Evolutionary conservation across 331 rosid species (phyloP), one percentile per base, ranked within the genome.

Genomic region (Arachis monticola): DNA sequence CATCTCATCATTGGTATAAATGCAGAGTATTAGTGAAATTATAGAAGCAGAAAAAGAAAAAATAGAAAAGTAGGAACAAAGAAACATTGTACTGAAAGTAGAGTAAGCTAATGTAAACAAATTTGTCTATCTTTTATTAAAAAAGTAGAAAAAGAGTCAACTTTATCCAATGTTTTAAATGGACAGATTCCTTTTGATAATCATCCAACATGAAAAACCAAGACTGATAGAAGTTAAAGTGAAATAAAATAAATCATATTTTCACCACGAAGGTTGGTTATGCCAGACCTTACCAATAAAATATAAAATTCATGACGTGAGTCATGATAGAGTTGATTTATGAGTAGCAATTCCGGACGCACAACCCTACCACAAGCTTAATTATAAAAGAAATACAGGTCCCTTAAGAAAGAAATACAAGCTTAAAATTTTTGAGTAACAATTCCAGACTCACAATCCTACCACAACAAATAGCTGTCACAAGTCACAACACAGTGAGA

Each of bases 1-100:
- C 55, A 61, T 70, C 65, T 47, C 77, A 41, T 6, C 75, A 7
- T 62, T 10, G 51, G 69, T 44, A 31, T 69, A 57, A 68, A 68
- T 10, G 69, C 56, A 77, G 47, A 60, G 53, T 73, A 57, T 38
- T 60, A 38, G 62, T 35, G 6, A 64, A 65, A 65, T 46, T 3
- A 70, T 10, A 45, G 32, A 17, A 68, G 52, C 30, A 60, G 12
- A 44, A 44, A 77, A 38, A 38, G 75, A 45, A 50, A 40, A 51
- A 6, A 0, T 10, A 41, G 31, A 60, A 47, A 60, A 61, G 17
- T 40, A 32, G 45, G 60, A 40, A 56, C 52, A 77, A 73, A 56
- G 66, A 77, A 82, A 46, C 64, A 53, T 10, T 5, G 11, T 13
- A 47, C 61, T 60, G 30, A 67, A 48, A 44, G 65, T 7, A 62